Evolutionary conservation across 352 stramenopile species (phyloP).

Genomic region (Pythium diclinum): DNA sequence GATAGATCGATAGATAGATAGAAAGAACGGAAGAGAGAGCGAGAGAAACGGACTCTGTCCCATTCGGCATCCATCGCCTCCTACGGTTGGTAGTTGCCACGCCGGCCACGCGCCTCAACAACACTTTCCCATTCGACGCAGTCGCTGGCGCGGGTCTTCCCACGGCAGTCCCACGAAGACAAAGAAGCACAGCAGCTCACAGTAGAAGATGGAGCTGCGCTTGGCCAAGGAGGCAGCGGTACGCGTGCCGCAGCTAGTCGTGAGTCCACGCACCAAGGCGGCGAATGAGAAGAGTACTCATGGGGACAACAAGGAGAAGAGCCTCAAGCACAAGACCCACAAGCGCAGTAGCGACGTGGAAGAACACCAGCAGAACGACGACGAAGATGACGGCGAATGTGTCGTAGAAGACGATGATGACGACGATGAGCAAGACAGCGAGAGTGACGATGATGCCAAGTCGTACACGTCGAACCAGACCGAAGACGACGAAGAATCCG

Average conservation of each 20-base stretch:
- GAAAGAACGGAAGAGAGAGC: background rate
- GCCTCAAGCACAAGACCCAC: background rate
- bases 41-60: slow-evolving; percentile 17
- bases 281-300: background rate
- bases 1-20: background rate
- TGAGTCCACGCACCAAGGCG: background rate
- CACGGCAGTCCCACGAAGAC: background rate
- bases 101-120: background rate
- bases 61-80: background rate
- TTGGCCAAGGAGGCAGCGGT: slow-evolving; percentile 3
- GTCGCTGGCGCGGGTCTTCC: background rate
- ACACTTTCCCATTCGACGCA: slow-evolving; percentile 9
- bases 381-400: slow-evolving; percentile 5
- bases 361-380: slow-evolving; percentile 13
- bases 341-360: slow-evolving; percentile 8
- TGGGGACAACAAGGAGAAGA: background rate
- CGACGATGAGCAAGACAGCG: slow-evolving; percentile 1
- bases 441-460: slow-evolving; percentile 15
- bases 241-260: slow-evolving; percentile 4
- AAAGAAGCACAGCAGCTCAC: background rate
- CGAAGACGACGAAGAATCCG: slow-evolving; percentile 31
- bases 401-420: slow-evolving; percentile 1
- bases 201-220: slow-evolving; percentile 4
- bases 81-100: background rate
- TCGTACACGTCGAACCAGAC: slow-evolving; percentile 50